Percentiles rank a stretch among this genome's conserved stretches.
Conservation (phyloP, 345 rosid species). For the Hevea brasiliensis region DNA sequence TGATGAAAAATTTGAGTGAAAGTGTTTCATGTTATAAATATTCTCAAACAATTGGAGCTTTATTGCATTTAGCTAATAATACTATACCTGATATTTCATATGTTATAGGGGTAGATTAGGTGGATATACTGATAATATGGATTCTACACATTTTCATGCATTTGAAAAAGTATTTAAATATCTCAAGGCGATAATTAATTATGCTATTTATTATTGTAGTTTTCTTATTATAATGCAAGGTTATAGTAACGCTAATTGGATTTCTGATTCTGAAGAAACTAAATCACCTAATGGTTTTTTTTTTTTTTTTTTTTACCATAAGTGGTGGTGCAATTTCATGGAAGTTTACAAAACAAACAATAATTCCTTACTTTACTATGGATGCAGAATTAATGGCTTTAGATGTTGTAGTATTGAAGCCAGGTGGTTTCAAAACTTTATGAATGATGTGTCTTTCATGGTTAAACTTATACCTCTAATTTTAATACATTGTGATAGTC, state of each 20-base stretch:
- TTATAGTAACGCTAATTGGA: slow-evolving; percentile 6
- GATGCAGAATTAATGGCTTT: no score
- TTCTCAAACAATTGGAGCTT: not conserved
- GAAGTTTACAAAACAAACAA: no score
- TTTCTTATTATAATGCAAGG: slow-evolving; percentile 1
- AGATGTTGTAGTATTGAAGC: no score
- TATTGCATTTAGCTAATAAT: not conserved
- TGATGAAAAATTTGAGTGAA: not conserved
- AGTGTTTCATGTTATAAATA: not conserved
- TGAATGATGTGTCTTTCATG: no score
- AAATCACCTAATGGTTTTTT: not conserved
- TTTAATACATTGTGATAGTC: no score
- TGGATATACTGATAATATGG: not conserved
- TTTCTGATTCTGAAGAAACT: not conserved
- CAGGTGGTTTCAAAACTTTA: no score
- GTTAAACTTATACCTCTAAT: no score
- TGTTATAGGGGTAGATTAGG: not conserved
- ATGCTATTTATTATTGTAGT: not conserved
- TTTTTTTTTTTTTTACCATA: not conserved
- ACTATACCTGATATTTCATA: not conserved
- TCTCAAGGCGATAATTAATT: not conserved
- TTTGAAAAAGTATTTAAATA: not conserved
- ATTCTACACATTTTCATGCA: not conserved
- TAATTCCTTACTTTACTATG: no score
- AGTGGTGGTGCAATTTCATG: not conserved